phyloP scores from a whole-genome alignment of 805 yeast genomes.

The Candida krabiensis region DNA sequence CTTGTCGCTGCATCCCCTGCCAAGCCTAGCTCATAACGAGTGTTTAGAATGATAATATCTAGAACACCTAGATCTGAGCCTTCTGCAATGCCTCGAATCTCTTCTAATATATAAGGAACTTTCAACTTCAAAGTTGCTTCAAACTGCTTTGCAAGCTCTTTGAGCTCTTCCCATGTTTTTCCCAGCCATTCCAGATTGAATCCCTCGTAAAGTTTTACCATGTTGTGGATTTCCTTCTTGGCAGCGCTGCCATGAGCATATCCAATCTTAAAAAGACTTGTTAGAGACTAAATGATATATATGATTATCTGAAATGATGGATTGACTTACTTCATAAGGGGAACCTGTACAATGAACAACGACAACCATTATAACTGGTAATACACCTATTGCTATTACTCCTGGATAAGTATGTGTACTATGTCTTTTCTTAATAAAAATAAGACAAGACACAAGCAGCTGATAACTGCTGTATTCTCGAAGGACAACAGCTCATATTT shows the following conservation, averaged over 20 bases:
- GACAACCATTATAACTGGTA: too few species aligned
- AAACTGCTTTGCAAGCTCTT: conserved; percentile 4
- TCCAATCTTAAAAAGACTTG: conserved; percentile 5
- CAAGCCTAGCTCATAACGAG: conserved; percentile 11
- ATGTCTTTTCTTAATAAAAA: too few species aligned
- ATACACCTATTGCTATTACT: too few species aligned
- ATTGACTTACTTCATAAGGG: conserved; percentile 9
- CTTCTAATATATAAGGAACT: conserved; percentile 8
- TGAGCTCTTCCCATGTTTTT: conserved; percentile 7
- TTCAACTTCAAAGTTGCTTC: conserved; percentile 5
- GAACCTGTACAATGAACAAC: conserved; percentile 12
- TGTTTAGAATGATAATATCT: conserved; percentile 10
- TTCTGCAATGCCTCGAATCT: conserved; percentile 12
- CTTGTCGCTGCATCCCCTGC: conserved; percentile 10
- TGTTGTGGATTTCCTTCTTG: conserved; percentile 2
- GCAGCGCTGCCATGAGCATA: conserved; percentile 12
- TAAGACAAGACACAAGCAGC: too few species aligned
- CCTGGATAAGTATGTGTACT: too few species aligned
- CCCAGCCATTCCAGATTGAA: conserved; percentile 9
- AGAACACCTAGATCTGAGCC: conserved; percentile 9
- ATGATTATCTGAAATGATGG: too few species aligned
- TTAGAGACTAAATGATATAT: too few species aligned
- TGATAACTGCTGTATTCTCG: too few species aligned
- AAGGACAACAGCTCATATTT: too few species aligned
- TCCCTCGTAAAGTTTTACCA: conserved; percentile 3